Conservation (phyloP, 1,139 yeast species). For the Hansenula lynferdii region DNA sequence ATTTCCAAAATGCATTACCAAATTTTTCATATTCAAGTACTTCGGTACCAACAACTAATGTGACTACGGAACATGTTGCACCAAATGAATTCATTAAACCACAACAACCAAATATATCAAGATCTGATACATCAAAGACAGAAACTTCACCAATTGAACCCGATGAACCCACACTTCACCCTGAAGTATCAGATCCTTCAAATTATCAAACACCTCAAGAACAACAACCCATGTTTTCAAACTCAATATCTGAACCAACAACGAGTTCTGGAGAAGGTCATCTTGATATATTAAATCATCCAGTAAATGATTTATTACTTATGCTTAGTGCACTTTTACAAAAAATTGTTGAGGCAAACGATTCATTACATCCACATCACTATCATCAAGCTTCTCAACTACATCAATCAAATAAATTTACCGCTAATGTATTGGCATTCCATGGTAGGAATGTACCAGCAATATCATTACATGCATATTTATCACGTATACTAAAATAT, state of each 20-base stretch:
- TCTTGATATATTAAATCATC: slow-evolving; percentile 77
- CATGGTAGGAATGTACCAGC: slow-evolving; percentile 97
- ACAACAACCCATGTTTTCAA: background rate
- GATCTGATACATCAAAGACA: background rate
- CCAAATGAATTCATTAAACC: slow-evolving; percentile 24
- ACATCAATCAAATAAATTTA: slow-evolving; percentile 41
- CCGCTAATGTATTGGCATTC: slow-evolving; percentile 80
- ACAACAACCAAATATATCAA: background rate
- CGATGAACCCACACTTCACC: background rate
- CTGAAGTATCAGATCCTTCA: background rate
- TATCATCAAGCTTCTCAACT: slow-evolving; percentile 43
- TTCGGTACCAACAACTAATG: slow-evolving; percentile 44
- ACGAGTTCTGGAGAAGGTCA: slow-evolving; percentile 29
- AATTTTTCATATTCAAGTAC: slow-evolving; percentile 17
- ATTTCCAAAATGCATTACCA: slow-evolving; percentile 8
- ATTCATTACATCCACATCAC: slow-evolving; percentile 70
- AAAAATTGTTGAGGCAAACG: slow-evolving; percentile 91
- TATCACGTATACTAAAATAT: slow-evolving; percentile 85
- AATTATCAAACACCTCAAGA: background rate
- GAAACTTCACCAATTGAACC: background rate
- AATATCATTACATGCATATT: slow-evolving; percentile 82
- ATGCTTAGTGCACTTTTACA: slow-evolving; percentile 85
- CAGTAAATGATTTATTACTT: slow-evolving; percentile 71
- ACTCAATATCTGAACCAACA: background rate
- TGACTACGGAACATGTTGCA: slow-evolving; percentile 41